A percentile compares a stretch with the other conserved stretches of the same genome.
Evolutionary conservation across 306 rosid genomes (phyloP).

Genomic region (Arachis stenosperma): DNA sequence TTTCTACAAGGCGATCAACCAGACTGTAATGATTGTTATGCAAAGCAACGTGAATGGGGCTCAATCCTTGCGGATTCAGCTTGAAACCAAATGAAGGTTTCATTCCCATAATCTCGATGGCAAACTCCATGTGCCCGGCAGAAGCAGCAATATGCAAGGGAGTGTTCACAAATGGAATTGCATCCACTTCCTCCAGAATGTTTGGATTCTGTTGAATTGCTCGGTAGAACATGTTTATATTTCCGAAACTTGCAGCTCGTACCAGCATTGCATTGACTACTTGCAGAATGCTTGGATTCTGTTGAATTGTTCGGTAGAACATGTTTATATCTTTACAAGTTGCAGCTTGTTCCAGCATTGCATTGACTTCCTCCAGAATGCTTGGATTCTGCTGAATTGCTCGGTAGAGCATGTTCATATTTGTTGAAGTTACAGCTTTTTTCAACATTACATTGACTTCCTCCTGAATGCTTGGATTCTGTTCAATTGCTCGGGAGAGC

Average conservation of each 20-base stretch:
- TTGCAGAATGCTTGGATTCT: slow-evolving; percentile 21
- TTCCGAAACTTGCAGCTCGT: background rate
- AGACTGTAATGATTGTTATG: background rate
- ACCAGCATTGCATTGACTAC: background rate
- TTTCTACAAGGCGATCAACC: background rate
- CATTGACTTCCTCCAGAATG: slow-evolving; percentile 4
- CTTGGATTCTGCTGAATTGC: background rate
- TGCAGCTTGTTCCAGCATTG: background rate
- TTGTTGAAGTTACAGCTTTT: background rate
- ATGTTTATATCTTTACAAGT: background rate
- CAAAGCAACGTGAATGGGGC: slow-evolving; percentile 31
- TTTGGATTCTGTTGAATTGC: background rate
- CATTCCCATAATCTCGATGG: slow-evolving; percentile 37
- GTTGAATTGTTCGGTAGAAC: background rate
- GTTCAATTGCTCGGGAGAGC: no score
- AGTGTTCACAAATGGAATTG: slow-evolving; percentile 38
- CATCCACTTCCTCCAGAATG: slow-evolving; percentile 8
- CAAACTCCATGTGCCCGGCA: slow-evolving; percentile 30
- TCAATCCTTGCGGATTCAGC: slow-evolving; percentile 27
- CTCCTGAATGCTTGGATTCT: no score
- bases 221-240: slow-evolving; percentile 10
- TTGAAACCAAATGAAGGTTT: slow-evolving; percentile 45
- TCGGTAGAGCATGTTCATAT: slow-evolving; percentile 10
- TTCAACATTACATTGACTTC: no score
- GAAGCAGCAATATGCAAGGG: slow-evolving; percentile 46